A percentile compares a stretch with the other conserved stretches of the same genome.
Evolutionary conservation across 148 eudicot species (phyloP).

Genomic region (Chenopodium formosanum): DNA sequence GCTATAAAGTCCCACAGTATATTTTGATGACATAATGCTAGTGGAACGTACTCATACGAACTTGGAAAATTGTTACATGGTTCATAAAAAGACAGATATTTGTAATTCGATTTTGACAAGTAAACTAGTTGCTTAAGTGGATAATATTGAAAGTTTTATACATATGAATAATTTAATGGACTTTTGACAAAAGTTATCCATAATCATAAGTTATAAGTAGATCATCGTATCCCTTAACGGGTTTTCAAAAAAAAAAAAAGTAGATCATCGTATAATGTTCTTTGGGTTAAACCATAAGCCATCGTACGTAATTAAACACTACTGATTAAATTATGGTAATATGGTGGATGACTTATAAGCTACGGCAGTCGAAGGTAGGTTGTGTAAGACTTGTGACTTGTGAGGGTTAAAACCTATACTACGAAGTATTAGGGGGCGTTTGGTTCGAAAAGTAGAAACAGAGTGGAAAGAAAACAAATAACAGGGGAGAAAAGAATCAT

Average conservation of each 20-base stretch:
- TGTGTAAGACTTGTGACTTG: too few species aligned
- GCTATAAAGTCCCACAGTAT: neutral
- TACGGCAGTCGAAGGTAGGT: too few species aligned
- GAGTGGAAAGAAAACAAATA: too few species aligned
- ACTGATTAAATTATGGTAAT: too few species aligned
- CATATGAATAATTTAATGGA: neutral
- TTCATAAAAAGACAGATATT: neutral
- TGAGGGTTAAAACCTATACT: too few species aligned
- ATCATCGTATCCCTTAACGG: too few species aligned
- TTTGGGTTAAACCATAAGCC: slow-evolving; percentile 4
- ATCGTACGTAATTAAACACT: neutral
- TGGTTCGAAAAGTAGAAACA: too few species aligned
- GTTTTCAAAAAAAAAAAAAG: too few species aligned
- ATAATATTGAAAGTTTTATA: neutral
- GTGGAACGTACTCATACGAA: neutral
- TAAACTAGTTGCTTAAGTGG: neutral
- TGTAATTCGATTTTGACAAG: neutral
- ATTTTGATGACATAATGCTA: neutral
- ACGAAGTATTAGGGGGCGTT: too few species aligned
- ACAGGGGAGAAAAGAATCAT: too few species aligned
- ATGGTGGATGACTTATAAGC: too few species aligned
- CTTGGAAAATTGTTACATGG: neutral
- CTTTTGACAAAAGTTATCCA: neutral
- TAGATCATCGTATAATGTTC: neutral
- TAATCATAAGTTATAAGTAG: neutral